Evolutionary conservation across 306 rosid genomes (phyloP).

Genomic region (Parietaria judaica): DNA sequence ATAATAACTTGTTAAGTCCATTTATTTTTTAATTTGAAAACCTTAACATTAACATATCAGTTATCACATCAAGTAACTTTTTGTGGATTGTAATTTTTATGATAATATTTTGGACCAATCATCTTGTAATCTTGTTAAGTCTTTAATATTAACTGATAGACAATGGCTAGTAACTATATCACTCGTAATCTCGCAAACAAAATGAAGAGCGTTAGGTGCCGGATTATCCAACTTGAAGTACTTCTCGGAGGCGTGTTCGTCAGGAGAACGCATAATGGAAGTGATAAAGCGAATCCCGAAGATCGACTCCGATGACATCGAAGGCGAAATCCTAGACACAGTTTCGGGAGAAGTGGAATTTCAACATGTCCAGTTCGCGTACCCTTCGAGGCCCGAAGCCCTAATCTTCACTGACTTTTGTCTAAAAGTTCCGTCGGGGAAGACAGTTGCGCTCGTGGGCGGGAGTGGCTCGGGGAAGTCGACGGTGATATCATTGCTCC

Average conservation of each 20-base stretch:
- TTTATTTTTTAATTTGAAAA: too few relatives aligned
- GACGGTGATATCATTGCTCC: constrained; percentile 55
- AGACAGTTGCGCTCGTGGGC: constrained; percentile 42
- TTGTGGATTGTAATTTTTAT: too few relatives aligned
- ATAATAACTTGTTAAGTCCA: too few relatives aligned
- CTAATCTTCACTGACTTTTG: constrained; percentile 22
- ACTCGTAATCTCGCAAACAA: too few relatives aligned
- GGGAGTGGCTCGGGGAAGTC: constrained; percentile 90
- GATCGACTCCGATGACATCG: constrained; percentile 69
- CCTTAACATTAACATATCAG: too few relatives aligned
- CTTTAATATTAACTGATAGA: too few relatives aligned
- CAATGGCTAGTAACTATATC: too few relatives aligned
- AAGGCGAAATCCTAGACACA: constrained; percentile 27
- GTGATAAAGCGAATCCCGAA: constrained; percentile 66
- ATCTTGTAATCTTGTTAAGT: too few relatives aligned
- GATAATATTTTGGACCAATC: too few relatives aligned
- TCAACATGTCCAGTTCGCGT: constrained; percentile 40
- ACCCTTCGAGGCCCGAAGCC: constrained; percentile 78
- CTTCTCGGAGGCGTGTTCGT: constrained; percentile 64
- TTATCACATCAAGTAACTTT: too few relatives aligned
- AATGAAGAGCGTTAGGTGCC: constrained; percentile 54
- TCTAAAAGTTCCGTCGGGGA: neutral
- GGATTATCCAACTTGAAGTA: constrained; percentile 72
- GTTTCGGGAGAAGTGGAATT: constrained; percentile 63
- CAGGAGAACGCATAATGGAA: constrained; percentile 66